Evolutionary conservation across 305 asterid genomes (phyloP).

Genomic region (Fraxinus greggii): DNA sequence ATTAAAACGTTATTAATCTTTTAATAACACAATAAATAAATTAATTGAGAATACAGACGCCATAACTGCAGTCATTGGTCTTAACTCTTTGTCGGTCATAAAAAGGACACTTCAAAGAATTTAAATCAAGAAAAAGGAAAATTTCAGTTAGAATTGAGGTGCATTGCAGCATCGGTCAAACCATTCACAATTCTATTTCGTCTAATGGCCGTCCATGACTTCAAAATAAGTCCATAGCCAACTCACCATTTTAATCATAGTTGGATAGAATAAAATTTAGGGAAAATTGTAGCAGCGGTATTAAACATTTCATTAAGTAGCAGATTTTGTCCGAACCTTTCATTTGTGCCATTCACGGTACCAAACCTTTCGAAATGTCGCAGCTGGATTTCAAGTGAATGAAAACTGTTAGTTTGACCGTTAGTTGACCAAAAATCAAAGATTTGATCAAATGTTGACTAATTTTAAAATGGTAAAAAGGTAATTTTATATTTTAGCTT

Average conservation of each 20-base stretch:
- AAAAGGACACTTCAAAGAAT: background rate
- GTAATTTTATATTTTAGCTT: too few species aligned
- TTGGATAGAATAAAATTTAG: too few species aligned
- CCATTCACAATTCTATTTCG: background rate
- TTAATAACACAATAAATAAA: background rate
- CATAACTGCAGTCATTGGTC: background rate
- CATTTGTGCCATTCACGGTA: too few species aligned
- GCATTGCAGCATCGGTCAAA: background rate
- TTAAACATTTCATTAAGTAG: too few species aligned
- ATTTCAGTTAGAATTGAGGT: background rate
- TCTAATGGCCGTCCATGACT: background rate
- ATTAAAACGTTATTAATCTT: background rate
- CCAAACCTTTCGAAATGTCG: too few species aligned
- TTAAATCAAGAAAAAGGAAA: background rate
- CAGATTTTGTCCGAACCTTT: too few species aligned
- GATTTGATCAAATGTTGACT: too few species aligned
- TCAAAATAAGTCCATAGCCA: background rate
- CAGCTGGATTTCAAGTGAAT: too few species aligned
- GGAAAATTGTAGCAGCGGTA: too few species aligned
- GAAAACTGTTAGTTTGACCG: too few species aligned
- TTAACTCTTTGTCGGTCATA: background rate
- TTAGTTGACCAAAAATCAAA: too few species aligned
- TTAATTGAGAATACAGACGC: background rate
- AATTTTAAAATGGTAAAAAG: too few species aligned
- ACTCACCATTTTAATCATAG: background rate